These are phyloP conservation scores for Purpureocillium takamizusanense DNA, from an alignment of 2,329 filamentous ascomycete species.

Conservation along the genomic window DNA sequence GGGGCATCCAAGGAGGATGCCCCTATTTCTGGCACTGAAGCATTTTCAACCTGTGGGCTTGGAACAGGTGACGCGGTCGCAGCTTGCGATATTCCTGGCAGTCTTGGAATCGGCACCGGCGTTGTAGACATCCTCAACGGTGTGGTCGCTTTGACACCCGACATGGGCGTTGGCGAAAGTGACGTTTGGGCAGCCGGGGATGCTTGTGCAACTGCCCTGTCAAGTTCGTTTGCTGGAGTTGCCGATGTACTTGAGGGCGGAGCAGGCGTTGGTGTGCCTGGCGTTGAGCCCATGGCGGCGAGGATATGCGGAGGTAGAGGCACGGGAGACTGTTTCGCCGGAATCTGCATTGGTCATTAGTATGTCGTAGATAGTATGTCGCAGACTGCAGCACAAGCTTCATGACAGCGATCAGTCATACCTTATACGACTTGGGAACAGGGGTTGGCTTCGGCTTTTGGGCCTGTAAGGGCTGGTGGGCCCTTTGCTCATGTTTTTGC, in stretches of 20 bases:
- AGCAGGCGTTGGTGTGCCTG: constrained; percentile 10
- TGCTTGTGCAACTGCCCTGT: too few species aligned
- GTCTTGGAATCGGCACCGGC: constrained; percentile 21
- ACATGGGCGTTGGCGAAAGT: background rate
- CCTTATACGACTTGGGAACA: constrained; percentile 21
- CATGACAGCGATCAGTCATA: constrained; percentile 17
- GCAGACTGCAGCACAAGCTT: constrained; percentile 12
- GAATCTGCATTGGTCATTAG: constrained; percentile 20
- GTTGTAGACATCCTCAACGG: constrained; percentile 24
- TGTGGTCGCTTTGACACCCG: constrained; percentile 12
- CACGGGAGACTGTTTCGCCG: constrained; percentile 33
- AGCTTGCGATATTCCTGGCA: constrained; percentile 8
- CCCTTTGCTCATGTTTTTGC: background rate
- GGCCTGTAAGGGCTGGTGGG: background rate
- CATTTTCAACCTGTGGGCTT: background rate
- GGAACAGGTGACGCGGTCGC: background rate
- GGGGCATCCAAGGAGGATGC: too few species aligned
- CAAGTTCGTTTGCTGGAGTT: background rate
- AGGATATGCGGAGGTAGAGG: constrained; percentile 33
- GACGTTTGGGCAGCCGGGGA: background rate
- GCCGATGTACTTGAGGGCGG: constrained; percentile 8
- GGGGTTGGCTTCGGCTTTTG: constrained; percentile 14
- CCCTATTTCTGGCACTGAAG: background rate
- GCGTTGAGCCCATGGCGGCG: constrained; percentile 26
- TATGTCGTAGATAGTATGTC: too few species aligned